A percentile compares a stretch with the other conserved stretches of the same genome.
These are phyloP conservation scores for Ceratopteris richardii DNA, from an alignment of 75 land plant genomes.

Conservation along the genomic window DNA sequence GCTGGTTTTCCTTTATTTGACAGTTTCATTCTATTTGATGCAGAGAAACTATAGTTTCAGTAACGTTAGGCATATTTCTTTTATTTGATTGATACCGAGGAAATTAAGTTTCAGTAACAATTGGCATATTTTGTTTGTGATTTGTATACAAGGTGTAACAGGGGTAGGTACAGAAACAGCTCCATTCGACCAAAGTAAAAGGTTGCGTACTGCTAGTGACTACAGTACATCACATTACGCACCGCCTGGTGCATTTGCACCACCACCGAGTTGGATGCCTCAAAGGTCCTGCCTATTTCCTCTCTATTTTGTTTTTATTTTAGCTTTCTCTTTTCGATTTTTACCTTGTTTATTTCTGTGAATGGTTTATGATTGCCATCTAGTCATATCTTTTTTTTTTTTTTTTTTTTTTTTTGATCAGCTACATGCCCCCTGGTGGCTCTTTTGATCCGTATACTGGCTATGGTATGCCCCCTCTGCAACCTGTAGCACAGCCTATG, in stretches of 20 bases:
- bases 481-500: conserved; percentile 49
- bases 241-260: conserved; percentile 65
- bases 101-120: no score
- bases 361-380: no score
- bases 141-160: conserved; percentile 17
- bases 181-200: conserved; percentile 78
- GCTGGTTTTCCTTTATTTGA: no score
- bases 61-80: no score
- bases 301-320: background rate
- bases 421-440: background rate
- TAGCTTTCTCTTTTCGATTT: conserved; percentile 3
- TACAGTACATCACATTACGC: conserved; percentile 67
- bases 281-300: conserved; percentile 39
- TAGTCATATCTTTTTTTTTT: no score
- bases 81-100: no score
- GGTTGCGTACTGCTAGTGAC: conserved; percentile 86
- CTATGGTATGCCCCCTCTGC: conserved; percentile 50
- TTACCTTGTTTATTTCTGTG: background rate
- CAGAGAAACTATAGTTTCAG: no score
- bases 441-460: conserved; percentile 83
- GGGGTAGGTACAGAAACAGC: conserved; percentile 53
- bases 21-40: no score
- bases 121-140: no score
- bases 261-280: conserved; percentile 84
- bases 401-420: background rate